phyloP scores from a whole-genome alignment of 768 basidiomycete genomes.

The Trametes gibbosa region DNA sequence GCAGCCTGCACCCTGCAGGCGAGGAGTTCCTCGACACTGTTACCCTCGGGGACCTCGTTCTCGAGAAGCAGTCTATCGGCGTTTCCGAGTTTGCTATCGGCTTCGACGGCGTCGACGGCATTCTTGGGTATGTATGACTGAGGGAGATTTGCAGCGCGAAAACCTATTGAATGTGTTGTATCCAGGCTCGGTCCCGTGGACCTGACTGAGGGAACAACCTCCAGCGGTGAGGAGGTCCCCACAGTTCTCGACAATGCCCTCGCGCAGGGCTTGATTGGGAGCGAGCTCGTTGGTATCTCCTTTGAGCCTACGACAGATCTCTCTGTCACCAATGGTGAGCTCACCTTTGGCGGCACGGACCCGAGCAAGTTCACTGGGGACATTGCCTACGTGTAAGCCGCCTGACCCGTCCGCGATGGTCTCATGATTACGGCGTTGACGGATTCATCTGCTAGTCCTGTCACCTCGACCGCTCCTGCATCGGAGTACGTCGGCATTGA shows the following conservation, averaged over 20 bases:
- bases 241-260: slow-evolving; percentile 43
- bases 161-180: no score
- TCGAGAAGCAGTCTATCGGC: slow-evolving; percentile 60
- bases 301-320: slow-evolving; percentile 33
- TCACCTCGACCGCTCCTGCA: slow-evolving; percentile 34
- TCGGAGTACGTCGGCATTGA: slow-evolving; percentile 35
- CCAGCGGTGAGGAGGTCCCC: not conserved
- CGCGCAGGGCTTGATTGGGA: slow-evolving; percentile 27
- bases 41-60: slow-evolving; percentile 38
- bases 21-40: slow-evolving; percentile 35
- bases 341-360: slow-evolving; percentile 38
- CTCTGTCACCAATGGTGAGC: slow-evolving; percentile 32
- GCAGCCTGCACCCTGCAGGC: slow-evolving; percentile 16
- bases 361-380: slow-evolving; percentile 32
- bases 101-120: slow-evolving; percentile 52
- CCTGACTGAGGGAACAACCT: slow-evolving; percentile 42
- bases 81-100: slow-evolving; percentile 47
- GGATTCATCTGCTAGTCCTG: slow-evolving; percentile 18
- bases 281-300: slow-evolving; percentile 30
- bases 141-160: no score
- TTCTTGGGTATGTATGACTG: slow-evolving; percentile 48
- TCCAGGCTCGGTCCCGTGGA: slow-evolving; percentile 45
- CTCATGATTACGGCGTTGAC: not conserved
- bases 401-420: not conserved
- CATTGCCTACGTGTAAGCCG: slow-evolving; percentile 29